Percentiles rank a stretch among this genome's conserved stretches.
Conservation (phyloP, 73 alveolate genomes). For the Paramecium octaurelia region DNA sequence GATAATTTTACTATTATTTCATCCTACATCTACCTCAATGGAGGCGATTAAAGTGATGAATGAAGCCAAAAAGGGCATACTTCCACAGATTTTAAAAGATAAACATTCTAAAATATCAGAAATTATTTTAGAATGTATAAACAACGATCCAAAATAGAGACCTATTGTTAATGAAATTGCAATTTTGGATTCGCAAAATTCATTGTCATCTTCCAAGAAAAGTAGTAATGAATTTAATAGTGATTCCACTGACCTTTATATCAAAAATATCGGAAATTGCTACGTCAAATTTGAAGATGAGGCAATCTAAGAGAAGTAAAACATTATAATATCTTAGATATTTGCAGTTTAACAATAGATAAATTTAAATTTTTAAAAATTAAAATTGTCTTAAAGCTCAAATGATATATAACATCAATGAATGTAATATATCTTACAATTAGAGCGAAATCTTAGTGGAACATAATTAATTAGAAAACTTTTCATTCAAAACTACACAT, state of each 20-base stretch:
- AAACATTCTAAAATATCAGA: neutral
- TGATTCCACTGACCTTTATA: neutral
- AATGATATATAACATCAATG: neutral
- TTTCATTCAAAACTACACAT: neutral
- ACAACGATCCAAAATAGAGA: neutral
- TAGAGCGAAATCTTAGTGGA: neutral
- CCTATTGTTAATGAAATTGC: neutral
- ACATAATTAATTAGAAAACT: neutral
- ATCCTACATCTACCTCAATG: slow-evolving; percentile 23
- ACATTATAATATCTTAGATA: neutral
- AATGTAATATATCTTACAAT: neutral
- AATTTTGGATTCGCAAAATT: neutral
- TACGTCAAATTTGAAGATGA: neutral
- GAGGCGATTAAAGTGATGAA: neutral
- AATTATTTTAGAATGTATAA: neutral
- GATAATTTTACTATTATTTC: neutral
- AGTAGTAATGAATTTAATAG: slow-evolving; percentile 7
- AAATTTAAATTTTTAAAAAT: slow-evolving; percentile 1
- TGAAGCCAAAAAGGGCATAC: slow-evolving; percentile 44
- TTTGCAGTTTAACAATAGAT: neutral
- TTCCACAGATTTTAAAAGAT: neutral
- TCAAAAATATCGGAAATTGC: neutral
- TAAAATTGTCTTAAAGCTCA: neutral
- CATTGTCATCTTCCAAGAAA: neutral
- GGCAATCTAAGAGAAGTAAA: neutral